Conservation (phyloP, 73 alveolate species). For the Symbiodinium natans region DNA sequence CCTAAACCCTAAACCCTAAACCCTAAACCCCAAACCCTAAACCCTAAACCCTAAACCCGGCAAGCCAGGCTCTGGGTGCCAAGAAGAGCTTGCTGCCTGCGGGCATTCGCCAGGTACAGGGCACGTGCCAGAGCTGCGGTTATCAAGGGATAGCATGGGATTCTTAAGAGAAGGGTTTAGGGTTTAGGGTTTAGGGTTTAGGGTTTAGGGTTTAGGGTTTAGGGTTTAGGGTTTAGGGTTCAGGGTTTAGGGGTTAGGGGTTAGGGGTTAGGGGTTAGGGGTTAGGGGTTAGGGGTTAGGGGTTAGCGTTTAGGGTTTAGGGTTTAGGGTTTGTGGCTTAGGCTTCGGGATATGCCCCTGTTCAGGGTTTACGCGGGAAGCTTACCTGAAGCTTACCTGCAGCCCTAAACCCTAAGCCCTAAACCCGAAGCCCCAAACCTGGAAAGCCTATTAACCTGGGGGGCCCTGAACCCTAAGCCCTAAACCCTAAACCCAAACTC, state of each 20-base stretch:
- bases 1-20: background rate
- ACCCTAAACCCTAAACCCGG: background rate
- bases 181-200: background rate
- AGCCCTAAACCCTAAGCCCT: background rate
- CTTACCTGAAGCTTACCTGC: too few species aligned
- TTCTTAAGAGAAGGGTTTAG: background rate
- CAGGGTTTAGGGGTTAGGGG: too few species aligned
- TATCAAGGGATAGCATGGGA: too few species aligned
- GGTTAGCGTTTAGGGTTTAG: too few species aligned
- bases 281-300: too few species aligned
- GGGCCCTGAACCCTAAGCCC: background rate
- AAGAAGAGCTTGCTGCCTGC: slow-evolving; percentile 86
- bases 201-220: too few species aligned
- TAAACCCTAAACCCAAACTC: too few species aligned
- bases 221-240: background rate
- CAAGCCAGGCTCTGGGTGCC: slow-evolving; percentile 53
- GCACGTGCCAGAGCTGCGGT: slow-evolving; percentile 17
- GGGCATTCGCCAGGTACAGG: slow-evolving; percentile 62
- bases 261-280: too few species aligned
- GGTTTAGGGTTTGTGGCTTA: too few species aligned
- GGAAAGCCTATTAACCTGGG: too few species aligned
- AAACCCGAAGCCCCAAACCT: background rate
- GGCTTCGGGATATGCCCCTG: too few species aligned
- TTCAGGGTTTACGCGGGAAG: too few species aligned
- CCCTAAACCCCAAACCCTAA: background rate